Evolutionary conservation across 192 early-diverging fungal genomes (phyloP).

Genomic region (Coemansia furcata): DNA sequence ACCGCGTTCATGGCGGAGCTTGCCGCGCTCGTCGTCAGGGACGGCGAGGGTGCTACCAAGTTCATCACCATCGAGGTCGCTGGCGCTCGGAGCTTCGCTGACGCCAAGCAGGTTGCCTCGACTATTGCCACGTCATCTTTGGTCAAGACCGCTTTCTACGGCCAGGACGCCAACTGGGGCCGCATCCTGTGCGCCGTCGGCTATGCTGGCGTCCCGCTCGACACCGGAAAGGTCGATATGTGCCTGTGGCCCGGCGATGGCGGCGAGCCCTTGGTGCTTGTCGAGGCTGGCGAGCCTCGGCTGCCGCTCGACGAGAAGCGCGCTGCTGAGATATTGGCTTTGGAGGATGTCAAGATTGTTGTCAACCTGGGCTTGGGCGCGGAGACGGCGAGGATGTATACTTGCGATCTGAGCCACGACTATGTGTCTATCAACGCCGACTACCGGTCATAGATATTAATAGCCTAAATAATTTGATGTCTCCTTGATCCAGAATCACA

Average conservation of each 20-base stretch:
- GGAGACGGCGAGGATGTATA: slow-evolving; percentile 84
- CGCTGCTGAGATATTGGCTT: slow-evolving; percentile 77
- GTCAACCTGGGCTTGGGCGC: slow-evolving; percentile 77
- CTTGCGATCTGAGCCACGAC: slow-evolving; percentile 91
- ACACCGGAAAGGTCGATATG: slow-evolving; percentile 73
- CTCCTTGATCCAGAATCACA: too few species aligned
- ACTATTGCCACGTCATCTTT: slow-evolving; percentile 90
- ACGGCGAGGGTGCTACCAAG: slow-evolving; percentile 98
- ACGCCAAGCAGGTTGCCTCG: slow-evolving; percentile 78
- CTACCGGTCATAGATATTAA: slow-evolving; percentile 60
- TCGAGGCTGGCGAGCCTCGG: slow-evolving; percentile 78
- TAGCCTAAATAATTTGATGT: not conserved
- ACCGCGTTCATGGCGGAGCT: slow-evolving; percentile 83
- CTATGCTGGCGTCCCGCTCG: slow-evolving; percentile 71
- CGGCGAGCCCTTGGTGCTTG: slow-evolving; percentile 61
- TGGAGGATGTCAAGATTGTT: slow-evolving; percentile 79
- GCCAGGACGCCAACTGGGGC: slow-evolving; percentile 98
- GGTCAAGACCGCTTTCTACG: slow-evolving; percentile 95
- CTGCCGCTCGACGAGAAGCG: slow-evolving; percentile 74
- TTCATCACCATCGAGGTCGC: slow-evolving; percentile 88
- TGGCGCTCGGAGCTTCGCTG: slow-evolving; percentile 68
- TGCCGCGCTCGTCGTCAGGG: slow-evolving; percentile 86
- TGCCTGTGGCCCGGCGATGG: slow-evolving; percentile 69
- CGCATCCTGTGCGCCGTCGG: slow-evolving; percentile 90
- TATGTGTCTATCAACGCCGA: slow-evolving; percentile 95